Evolutionary conservation across 176 grass and related monocot species (phyloP).

Genomic region (Tillandsia leiboldiana): DNA sequence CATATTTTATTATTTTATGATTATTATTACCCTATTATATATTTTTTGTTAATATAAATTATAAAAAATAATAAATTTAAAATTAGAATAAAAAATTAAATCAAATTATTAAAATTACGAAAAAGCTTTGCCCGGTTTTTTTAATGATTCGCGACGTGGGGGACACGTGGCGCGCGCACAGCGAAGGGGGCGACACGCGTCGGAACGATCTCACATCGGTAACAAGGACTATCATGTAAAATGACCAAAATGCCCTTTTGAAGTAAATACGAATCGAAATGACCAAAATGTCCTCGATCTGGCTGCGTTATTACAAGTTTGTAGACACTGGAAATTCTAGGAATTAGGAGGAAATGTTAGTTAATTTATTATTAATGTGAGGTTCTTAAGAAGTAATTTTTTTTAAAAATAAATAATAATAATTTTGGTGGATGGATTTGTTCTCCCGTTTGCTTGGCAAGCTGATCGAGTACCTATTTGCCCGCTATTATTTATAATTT

Average conservation of each 20-base stretch:
- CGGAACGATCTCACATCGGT: neutral
- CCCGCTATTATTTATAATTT: too few species aligned
- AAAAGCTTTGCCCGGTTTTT: neutral
- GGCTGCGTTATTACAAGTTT: neutral
- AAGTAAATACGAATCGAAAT: neutral
- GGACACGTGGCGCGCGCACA: neutral
- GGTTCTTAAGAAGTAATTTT: too few species aligned
- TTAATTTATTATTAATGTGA: neutral
- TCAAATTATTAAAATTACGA: neutral
- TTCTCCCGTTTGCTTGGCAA: too few species aligned
- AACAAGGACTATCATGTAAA: neutral
- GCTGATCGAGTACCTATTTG: too few species aligned
- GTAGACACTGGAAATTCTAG: neutral
- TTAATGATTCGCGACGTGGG: neutral
- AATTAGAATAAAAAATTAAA: too few species aligned
- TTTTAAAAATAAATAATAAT: too few species aligned
- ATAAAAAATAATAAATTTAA: neutral
- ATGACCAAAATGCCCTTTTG: constrained; percentile 10
- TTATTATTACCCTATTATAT: too few species aligned
- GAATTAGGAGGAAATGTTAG: neutral
- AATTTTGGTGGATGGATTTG: too few species aligned
- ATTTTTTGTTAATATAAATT: too few species aligned
- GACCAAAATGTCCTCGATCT: neutral
- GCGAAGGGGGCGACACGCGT: constrained; percentile 8
- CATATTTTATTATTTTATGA: too few species aligned